Percentiles rank a stretch among this genome's conserved stretches.
phyloP scores from a whole-genome alignment of 768 basidiomycete species.

The Trametes elegans region DNA sequence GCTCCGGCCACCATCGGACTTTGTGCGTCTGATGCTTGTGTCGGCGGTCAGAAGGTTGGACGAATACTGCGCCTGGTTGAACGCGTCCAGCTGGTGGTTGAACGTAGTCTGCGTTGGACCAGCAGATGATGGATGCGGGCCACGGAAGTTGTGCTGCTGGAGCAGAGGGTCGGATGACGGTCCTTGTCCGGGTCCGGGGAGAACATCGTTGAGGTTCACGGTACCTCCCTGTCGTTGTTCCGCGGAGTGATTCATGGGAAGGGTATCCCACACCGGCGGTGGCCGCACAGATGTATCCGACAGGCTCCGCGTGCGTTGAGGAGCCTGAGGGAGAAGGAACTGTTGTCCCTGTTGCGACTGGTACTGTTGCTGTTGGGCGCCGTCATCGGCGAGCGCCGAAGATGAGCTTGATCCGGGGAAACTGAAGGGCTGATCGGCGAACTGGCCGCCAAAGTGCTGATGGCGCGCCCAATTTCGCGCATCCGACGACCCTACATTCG shows the following conservation, averaged over 20 bases:
- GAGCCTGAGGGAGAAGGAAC: conserved; percentile 35
- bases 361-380: conserved; percentile 17
- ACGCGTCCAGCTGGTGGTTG: conserved; percentile 12
- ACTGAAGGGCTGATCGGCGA: conserved; percentile 15
- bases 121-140: conserved; percentile 25
- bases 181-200: conserved; percentile 28
- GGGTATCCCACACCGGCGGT: conserved; percentile 46
- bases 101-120: conserved; percentile 28
- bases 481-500: conserved; percentile 9
- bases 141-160: conserved; percentile 3
- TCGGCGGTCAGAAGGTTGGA: conserved; percentile 36
- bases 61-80: conserved; percentile 14
- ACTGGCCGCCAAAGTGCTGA: conserved; percentile 18
- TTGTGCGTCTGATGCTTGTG: conserved; percentile 45
- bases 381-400: conserved; percentile 16
- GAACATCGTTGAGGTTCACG: conserved; percentile 42
- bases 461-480: conserved; percentile 15
- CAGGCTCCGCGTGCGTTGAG: conserved; percentile 50
- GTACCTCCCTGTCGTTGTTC: conserved; percentile 32
- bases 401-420: conserved; percentile 19
- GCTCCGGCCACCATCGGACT: conserved; percentile 45
- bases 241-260: conserved; percentile 28
- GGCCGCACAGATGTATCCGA: conserved; percentile 59
- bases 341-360: conserved; percentile 19
- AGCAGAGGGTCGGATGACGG: conserved; percentile 20